Evolutionary conservation across 2,329 filamentous ascomycete genomes (phyloP).

Genomic region (Mariannaea sp.): DNA sequence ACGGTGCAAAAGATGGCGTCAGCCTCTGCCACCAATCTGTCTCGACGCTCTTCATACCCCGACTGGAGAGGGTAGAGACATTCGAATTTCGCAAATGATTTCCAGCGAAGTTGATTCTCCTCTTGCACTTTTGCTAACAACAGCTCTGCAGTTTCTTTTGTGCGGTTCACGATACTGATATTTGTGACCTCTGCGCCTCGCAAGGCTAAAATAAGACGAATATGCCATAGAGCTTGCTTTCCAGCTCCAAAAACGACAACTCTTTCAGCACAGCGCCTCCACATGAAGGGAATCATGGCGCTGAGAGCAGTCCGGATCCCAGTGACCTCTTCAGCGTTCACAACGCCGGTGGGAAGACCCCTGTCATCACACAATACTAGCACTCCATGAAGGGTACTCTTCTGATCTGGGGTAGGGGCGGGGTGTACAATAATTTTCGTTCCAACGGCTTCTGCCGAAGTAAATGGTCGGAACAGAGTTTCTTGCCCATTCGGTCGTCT

Average conservation of each 20-base stretch:
- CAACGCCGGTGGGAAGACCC: not conserved
- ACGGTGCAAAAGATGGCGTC: slow-evolving; percentile 31
- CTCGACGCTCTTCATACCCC: slow-evolving; percentile 9
- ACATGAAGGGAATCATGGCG: slow-evolving; percentile 64
- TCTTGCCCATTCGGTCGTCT: slow-evolving; percentile 31
- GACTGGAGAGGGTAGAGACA: slow-evolving; percentile 16
- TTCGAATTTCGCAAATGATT: slow-evolving; percentile 9
- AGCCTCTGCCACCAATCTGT: not conserved
- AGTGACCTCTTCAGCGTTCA: slow-evolving; percentile 43
- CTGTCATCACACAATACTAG: slow-evolving; percentile 21
- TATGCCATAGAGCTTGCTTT: slow-evolving; percentile 74
- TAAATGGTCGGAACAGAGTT: slow-evolving; percentile 36
- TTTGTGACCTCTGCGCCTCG: slow-evolving; percentile 32
- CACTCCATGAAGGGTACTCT: slow-evolving; percentile 17
- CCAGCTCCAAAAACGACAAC: slow-evolving; percentile 72
- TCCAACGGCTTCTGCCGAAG: slow-evolving; percentile 27
- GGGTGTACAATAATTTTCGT: slow-evolving; percentile 34
- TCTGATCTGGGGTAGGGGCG: slow-evolving; percentile 21
- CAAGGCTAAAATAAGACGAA: slow-evolving; percentile 66
- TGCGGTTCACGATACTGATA: slow-evolving; percentile 42
- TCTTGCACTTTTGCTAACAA: slow-evolving; percentile 14
- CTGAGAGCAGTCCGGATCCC: slow-evolving; percentile 70
- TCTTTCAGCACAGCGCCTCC: slow-evolving; percentile 46
- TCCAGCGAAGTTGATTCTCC: slow-evolving; percentile 28
- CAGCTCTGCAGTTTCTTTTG: slow-evolving; percentile 4